phyloP scores from a whole-genome alignment of 129 eudicot genomes.

The Glebionis coronaria region DNA sequence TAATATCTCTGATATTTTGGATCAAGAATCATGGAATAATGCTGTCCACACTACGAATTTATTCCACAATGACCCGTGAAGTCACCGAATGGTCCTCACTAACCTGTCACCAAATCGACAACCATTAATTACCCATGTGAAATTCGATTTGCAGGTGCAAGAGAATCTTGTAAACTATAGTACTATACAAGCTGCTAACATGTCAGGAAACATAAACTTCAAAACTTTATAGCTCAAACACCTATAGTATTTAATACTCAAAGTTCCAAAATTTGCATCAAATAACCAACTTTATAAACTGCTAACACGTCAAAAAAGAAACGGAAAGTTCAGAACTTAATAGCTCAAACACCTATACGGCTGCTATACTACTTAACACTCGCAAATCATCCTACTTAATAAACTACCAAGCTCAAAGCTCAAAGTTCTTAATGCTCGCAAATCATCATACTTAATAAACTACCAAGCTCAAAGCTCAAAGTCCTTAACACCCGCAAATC shows the following conservation, averaged over 20 bases:
- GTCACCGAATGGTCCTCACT: conserved; percentile 35
- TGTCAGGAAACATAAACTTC: conserved; percentile 13
- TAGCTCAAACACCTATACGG: conserved; percentile 9
- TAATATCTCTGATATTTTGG: conserved; percentile 14
- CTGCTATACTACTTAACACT: too few relatives aligned
- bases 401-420: too few relatives aligned
- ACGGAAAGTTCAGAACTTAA: conserved; percentile 1
- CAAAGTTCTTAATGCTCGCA: too few relatives aligned
- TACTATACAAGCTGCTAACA: neutral
- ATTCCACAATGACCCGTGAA: conserved; percentile 32
- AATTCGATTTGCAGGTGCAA: conserved; percentile 12
- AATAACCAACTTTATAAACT: too few relatives aligned
- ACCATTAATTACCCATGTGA: conserved; percentile 22
- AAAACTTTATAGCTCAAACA: conserved; percentile 6
- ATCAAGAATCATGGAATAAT: conserved; percentile 21
- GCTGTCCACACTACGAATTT: conserved; percentile 26
- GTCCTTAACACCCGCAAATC: conserved; percentile 12
- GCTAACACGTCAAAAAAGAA: conserved; percentile 8
- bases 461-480: too few relatives aligned
- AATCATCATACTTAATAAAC: too few relatives aligned
- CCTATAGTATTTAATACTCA: conserved; percentile 6
- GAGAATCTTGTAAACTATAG: conserved; percentile 19
- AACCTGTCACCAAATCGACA: conserved; percentile 27
- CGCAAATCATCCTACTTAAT: too few relatives aligned
- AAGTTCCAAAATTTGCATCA: conserved; percentile 2